Percentiles rank a stretch among this genome's conserved stretches.
Evolutionary conservation across 495 filamentous ascomycete species (phyloP).

Genomic region (Recurvomyces mirabilis): DNA sequence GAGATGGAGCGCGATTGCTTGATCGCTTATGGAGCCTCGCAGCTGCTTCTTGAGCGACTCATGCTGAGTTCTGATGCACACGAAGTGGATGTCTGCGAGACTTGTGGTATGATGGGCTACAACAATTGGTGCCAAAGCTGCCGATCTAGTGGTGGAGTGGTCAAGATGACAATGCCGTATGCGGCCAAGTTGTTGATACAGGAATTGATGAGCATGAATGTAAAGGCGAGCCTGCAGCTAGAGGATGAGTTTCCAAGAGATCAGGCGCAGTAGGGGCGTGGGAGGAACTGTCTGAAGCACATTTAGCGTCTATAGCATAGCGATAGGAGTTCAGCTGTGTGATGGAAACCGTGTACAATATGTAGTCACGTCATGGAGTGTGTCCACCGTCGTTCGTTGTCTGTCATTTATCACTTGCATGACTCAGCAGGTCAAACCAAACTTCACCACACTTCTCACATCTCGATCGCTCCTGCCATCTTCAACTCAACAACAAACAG

Average conservation of each 20-base stretch:
- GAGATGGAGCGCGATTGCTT: conserved; percentile 99
- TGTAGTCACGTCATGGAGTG: no score
- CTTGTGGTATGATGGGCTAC: conserved; percentile 89
- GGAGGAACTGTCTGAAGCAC: no score
- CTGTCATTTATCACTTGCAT: no score
- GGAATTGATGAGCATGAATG: conserved; percentile 96
- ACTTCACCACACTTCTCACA: no score
- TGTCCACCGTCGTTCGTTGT: no score
- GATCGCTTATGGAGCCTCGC: conserved; percentile 78
- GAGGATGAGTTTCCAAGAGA: conserved; percentile 76
- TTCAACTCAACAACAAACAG: no score
- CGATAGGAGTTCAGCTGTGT: no score
- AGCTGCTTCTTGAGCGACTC: conserved; percentile 82
- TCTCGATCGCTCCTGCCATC: no score
- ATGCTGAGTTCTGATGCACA: conserved; percentile 90
- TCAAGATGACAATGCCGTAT: conserved; percentile 94
- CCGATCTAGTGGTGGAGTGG: conserved; percentile 64
- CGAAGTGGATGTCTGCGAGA: conserved; percentile 82
- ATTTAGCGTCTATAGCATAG: conserved; percentile 5
- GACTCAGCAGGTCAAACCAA: no score
- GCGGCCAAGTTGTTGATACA: conserved; percentile 95
- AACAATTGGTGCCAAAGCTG: conserved; percentile 87
- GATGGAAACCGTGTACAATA: no score
- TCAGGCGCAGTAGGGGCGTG: no score
- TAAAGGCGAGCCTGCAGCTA: conserved; percentile 70